Percentiles rank a stretch among this genome's conserved stretches.
Evolutionary conservation across 352 stramenopile genomes (phyloP).

Genomic region (Pythium folliculosum): DNA sequence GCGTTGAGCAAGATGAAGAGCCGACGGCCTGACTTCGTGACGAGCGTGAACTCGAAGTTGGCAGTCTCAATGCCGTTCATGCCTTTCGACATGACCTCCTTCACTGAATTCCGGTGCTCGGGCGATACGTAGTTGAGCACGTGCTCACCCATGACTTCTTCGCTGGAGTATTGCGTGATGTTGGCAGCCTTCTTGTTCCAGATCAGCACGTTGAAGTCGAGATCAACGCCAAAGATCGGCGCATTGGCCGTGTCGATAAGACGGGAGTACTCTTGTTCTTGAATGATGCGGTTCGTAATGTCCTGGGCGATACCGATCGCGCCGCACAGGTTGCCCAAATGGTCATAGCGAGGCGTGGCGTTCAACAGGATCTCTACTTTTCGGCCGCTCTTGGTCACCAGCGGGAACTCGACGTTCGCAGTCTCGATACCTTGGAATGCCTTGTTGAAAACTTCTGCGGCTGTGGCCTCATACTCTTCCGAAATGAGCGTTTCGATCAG

Average conservation of each 20-base stretch:
- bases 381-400: slow-evolving; percentile 76
- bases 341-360: slow-evolving; percentile 77
- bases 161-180: slow-evolving; percentile 84
- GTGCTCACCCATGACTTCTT: slow-evolving; percentile 89
- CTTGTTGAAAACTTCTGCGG: slow-evolving; percentile 52
- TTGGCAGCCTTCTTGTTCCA: slow-evolving; percentile 91
- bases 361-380: slow-evolving; percentile 85
- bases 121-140: slow-evolving; percentile 89
- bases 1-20: slow-evolving; percentile 81
- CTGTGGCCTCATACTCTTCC: slow-evolving; percentile 44
- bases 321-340: slow-evolving; percentile 76
- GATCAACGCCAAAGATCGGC: slow-evolving; percentile 88
- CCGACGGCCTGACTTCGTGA: slow-evolving; percentile 66
- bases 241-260: slow-evolving; percentile 89
- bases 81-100: slow-evolving; percentile 63
- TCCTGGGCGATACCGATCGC: slow-evolving; percentile 83
- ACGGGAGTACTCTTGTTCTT: slow-evolving; percentile 87
- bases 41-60: slow-evolving; percentile 86
- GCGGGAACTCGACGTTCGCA: slow-evolving; percentile 85
- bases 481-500: slow-evolving; percentile 80
- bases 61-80: slow-evolving; percentile 68
- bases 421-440: slow-evolving; percentile 60
- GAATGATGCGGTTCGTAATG: slow-evolving; percentile 79
- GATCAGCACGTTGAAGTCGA: slow-evolving; percentile 76
- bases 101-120: slow-evolving; percentile 64